Base-by-base conservation (phyloP, 495 filamentous ascomycete genomes). In the Podospora didyma region DNA sequence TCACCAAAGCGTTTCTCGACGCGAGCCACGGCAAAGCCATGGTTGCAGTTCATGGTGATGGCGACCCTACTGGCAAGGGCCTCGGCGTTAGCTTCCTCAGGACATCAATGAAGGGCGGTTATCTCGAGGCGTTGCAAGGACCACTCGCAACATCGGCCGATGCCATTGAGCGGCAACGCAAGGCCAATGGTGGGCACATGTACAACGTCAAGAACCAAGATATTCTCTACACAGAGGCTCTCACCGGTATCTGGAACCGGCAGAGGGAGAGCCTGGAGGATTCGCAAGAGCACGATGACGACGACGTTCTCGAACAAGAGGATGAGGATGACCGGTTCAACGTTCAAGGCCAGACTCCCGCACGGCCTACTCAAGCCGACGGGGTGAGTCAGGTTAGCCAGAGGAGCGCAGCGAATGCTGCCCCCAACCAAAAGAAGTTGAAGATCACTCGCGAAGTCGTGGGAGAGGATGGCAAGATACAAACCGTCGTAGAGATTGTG, bases 31-130 rank as follows among this genome's bases (percentile, higher is more conserved):
- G 91, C 26, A 99, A 99, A 69, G 94, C 94, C 9, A 99, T 99
- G 94, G 81, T 99, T 46, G 84, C 89, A 56, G 83, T 99, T 10
- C 89, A 97, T 62, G 94, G 94, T 17, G 87, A 92, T 59, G 94
- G 95, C 28, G 94, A 99, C 66, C 94, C 94, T n/a, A 94, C 92
- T 7, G 90, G 92, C 11, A 88, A 90, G 61, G 94, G 94, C 2
- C 86, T 96, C 54, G 94, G 89, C 2, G 93, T 97, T 75, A 96
- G 87, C 68, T 96, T 97, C 69, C 87, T 99, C 61, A 89, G 92
- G 63, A 96, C 90, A 0, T 95, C 89, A 12, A 99, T 99, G 94
- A 99, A 99, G 70, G 94, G 94, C 46, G 94, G 94, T 2, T 99
- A 94, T 73, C 89, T 95, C 62, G 88, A 91, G 28, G 79, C 90